Base-by-base conservation (phyloP, 352 stramenopile species). In the Phytophthora quininea region DNA sequence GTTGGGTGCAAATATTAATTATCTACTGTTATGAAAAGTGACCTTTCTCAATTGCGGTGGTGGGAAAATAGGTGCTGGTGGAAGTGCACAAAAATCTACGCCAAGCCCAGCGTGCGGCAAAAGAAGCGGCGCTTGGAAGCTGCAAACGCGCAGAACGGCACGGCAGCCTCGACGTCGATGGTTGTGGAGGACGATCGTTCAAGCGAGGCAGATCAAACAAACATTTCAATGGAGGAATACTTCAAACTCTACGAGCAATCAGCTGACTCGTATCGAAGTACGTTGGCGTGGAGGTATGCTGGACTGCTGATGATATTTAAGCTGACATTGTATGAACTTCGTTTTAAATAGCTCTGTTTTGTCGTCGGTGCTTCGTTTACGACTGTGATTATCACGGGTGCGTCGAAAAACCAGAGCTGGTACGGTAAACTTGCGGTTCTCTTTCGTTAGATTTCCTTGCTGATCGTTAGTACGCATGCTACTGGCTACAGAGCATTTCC, bases 301-400 rank as follows among this genome's bases (percentile, higher is more conserved):
- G 14, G 12, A 32, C n/a, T 55, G 31, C 32, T n/a, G 29, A 33
- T 50, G 8, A 24, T 60, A 10, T 60, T 31, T 52, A 10, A 31
- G 15, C 19, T 24, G 19, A 24, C 19, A 24, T 24, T 24, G 19
- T 24, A 24, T 24, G 19, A 24, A 24, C 19, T 24, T 24, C 19
- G 19, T 24, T 24, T 24, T 51, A 9, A 37, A 29, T 55, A 92
- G 83, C 79, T 49, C 72, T 95, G 32, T 92, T 94, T 37, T 95
- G 88, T 62, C 76, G 86, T 30, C 71, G 81, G n/a, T 95, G 88
- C 64, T 93, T 88, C 64, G 77, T 89, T 11, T 95, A 95, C 54
- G 88, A 95, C 65, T 95, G 88, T 50, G 82, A 95, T 58, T 93
- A 94, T 56, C 88, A 95, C 55, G 84, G 82, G 45, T 90, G 79